These are phyloP conservation scores for Penicillium sp. DNA, from an alignment of 2,329 filamentous ascomycete species.

Conservation along the genomic window DNA sequence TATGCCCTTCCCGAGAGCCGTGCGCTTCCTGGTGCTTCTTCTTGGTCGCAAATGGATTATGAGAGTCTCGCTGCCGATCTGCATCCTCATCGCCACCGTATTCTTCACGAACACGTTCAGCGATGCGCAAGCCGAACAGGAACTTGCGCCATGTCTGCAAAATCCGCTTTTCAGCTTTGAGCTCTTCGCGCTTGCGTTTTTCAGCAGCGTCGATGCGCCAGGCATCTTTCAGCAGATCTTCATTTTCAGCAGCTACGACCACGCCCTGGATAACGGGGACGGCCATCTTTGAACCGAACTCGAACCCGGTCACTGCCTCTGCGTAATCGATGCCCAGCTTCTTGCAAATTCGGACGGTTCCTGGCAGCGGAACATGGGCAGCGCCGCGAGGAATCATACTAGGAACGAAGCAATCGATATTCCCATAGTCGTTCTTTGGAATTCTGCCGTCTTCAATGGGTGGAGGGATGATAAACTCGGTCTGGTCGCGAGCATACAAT, in stretches of 20 bases:
- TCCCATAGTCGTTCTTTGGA: conserved; percentile 91
- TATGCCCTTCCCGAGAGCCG: conserved; percentile 4
- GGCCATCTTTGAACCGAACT: conserved; percentile 92
- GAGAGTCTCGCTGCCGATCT: conserved; percentile 31
- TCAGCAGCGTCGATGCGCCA: conserved; percentile 77
- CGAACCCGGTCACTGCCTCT: conserved; percentile 92
- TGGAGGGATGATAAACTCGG: conserved; percentile 90
- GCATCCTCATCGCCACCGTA: conserved; percentile 59
- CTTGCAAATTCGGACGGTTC: conserved; percentile 76
- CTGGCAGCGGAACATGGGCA: conserved; percentile 76
- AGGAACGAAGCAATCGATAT: conserved; percentile 92
- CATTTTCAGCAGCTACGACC: conserved; percentile 79
- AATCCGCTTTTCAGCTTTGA: conserved; percentile 73
- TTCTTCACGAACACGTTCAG: conserved; percentile 71
- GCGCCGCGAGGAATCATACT: conserved; percentile 89
- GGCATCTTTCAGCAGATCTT: conserved; percentile 70
- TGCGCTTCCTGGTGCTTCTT: conserved; percentile 12
- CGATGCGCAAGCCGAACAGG: conserved; percentile 77
- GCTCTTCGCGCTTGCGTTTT: conserved; percentile 72
- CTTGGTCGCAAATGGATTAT: conserved; percentile 37
- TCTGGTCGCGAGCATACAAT: conserved; percentile 79
- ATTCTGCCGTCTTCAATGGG: conserved; percentile 83
- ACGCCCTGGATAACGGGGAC: conserved; percentile 90
- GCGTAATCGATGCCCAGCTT: conserved; percentile 83
- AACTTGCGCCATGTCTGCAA: conserved; percentile 83